A percentile compares a stretch with the other conserved stretches of the same genome.
Evolutionary conservation across 441 rosid species (phyloP).

Genomic region (Gossypium trilobum): DNA sequence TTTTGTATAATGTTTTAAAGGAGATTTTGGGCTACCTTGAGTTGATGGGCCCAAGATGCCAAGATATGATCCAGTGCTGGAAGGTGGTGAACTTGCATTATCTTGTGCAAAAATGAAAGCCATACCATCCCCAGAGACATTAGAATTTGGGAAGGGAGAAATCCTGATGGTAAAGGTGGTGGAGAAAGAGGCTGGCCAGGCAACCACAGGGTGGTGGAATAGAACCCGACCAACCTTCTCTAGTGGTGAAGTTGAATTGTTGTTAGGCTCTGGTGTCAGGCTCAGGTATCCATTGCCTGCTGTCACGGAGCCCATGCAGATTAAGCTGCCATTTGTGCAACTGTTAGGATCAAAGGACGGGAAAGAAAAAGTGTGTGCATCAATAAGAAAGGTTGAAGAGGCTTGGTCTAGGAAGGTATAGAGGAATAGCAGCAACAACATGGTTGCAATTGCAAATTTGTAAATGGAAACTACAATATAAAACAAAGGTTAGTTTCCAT

Average conservation of each 20-base stretch:
- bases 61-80: slow-evolving; percentile 27
- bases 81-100: slow-evolving; percentile 17
- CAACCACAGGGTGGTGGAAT: slow-evolving; percentile 21
- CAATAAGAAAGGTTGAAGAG: background rate
- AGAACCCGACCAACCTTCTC: slow-evolving; percentile 28
- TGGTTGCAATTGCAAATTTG: background rate
- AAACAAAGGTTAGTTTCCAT: background rate
- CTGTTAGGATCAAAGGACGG: slow-evolving; percentile 17
- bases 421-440: slow-evolving; percentile 16
- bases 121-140: slow-evolving; percentile 28
- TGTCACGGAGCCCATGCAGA: slow-evolving; percentile 25
- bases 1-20: background rate
- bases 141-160: slow-evolving; percentile 14
- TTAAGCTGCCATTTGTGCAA: slow-evolving; percentile 17
- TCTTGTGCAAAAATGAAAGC: slow-evolving; percentile 29
- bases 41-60: slow-evolving; percentile 31
- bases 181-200: slow-evolving; percentile 29
- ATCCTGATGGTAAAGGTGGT: slow-evolving; percentile 31
- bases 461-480: background rate
- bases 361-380: slow-evolving; percentile 17
- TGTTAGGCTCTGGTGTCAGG: slow-evolving; percentile 19
- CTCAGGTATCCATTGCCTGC: slow-evolving; percentile 19
- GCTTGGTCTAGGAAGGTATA: slow-evolving; percentile 10
- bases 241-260: slow-evolving; percentile 11
- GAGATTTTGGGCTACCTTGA: slow-evolving; percentile 14